Conservation (phyloP, 768 basidiomycete species). For the Boletus patriciae region DNA sequence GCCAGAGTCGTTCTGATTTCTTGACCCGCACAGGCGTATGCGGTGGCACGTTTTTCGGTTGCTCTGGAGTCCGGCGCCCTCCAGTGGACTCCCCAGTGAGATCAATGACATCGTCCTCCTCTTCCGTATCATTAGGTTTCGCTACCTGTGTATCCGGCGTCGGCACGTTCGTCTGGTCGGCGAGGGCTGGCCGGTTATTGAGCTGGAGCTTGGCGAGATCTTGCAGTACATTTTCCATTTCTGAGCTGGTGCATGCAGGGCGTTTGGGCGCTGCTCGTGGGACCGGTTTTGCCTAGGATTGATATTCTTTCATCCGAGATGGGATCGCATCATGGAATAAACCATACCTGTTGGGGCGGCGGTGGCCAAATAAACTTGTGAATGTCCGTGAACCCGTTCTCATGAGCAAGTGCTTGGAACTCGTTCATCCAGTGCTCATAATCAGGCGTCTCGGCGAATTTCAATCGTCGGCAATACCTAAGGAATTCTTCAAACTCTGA, state of each 20-base stretch:
- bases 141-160: slow-evolving; percentile 33
- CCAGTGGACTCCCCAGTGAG: slow-evolving; percentile 41
- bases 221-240: slow-evolving; percentile 57
- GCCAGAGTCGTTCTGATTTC: slow-evolving; percentile 50
- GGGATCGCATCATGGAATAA: neutral
- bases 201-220: slow-evolving; percentile 61
- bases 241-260: slow-evolving; percentile 34
- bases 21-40: slow-evolving; percentile 34
- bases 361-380: slow-evolving; percentile 77
- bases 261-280: slow-evolving; percentile 15
- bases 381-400: slow-evolving; percentile 55
- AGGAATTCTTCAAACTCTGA: slow-evolving; percentile 76
- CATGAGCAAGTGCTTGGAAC: slow-evolving; percentile 60
- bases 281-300: slow-evolving; percentile 33
- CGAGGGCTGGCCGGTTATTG: slow-evolving; percentile 49
- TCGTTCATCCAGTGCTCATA: slow-evolving; percentile 65
- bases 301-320: neutral
- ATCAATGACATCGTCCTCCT: slow-evolving; percentile 41
- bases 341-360: slow-evolving; percentile 38
- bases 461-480: slow-evolving; percentile 65
- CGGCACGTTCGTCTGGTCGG: slow-evolving; percentile 48
- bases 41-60: slow-evolving; percentile 22
- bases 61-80: slow-evolving; percentile 30
- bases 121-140: slow-evolving; percentile 26
- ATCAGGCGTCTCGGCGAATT: slow-evolving; percentile 68